Evolutionary conservation across 345 rosid species (phyloP).

Genomic region (Salix dunnii): DNA sequence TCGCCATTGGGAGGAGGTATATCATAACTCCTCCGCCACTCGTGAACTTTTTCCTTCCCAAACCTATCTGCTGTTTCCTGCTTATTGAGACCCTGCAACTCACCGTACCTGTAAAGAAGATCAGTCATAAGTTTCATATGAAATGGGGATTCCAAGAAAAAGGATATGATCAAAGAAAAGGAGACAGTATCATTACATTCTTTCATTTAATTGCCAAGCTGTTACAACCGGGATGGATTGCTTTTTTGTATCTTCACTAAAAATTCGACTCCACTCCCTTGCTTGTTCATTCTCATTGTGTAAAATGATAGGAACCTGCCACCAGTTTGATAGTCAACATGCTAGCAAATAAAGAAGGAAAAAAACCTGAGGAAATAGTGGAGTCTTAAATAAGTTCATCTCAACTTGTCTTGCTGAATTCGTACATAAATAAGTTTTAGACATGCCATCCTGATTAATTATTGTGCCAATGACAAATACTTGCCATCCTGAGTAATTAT

Average conservation of each 20-base stretch:
- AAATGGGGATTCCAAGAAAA: not conserved
- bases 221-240: constrained; percentile 82
- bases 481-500: not conserved
- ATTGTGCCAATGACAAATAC: not conserved
- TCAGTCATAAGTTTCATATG: not conserved
- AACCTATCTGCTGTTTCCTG: constrained; percentile 91
- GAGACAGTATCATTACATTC: constrained; percentile 56
- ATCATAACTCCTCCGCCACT: constrained; percentile 96
- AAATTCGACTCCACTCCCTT: constrained; percentile 74
- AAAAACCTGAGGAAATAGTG: not conserved
- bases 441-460: not conserved
- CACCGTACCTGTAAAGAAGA: constrained; percentile 70
- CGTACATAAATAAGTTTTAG: not conserved
- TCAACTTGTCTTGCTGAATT: not conserved
- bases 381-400: not conserved
- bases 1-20: constrained; percentile 97
- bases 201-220: constrained; percentile 95
- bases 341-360: constrained; percentile 3
- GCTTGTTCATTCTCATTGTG: constrained; percentile 82
- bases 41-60: constrained; percentile 87
- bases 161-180: not conserved
- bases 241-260: constrained; percentile 77
- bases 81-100: constrained; percentile 93
- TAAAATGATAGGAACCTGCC: constrained; percentile 80
- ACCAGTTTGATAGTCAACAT: constrained; percentile 1